These are phyloP conservation scores for Ophiostoma perfectum DNA, from an alignment of 2,329 filamentous ascomycete genomes.

Conservation along the genomic window DNA sequence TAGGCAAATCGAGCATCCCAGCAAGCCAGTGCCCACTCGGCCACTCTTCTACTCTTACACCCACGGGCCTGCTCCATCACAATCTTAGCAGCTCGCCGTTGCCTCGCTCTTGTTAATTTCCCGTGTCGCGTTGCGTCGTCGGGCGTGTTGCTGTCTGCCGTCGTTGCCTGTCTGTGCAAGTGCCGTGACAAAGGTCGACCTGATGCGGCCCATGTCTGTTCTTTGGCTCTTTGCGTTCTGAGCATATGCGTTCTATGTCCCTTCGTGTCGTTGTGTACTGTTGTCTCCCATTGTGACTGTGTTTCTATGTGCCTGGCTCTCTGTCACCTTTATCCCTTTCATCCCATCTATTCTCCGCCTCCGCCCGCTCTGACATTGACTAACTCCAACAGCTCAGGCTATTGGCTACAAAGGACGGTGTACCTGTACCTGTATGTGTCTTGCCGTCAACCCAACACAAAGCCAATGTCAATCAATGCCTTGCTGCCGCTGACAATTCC, in stretches of 20 bases:
- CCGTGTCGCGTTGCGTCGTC: not conserved
- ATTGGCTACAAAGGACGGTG: too few relatives aligned
- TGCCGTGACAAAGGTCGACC: too few relatives aligned
- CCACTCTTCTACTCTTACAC: not conserved
- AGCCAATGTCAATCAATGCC: too few relatives aligned
- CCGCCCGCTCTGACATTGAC: conserved; percentile 1
- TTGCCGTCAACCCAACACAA: too few relatives aligned
- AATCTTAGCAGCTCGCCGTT: conserved; percentile 11
- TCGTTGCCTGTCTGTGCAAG: not conserved
- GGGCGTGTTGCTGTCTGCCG: not conserved
- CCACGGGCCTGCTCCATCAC: conserved; percentile 7
- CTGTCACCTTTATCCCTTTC: not conserved
- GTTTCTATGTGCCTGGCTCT: not conserved
- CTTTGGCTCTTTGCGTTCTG: too few relatives aligned
- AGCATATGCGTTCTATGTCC: too few relatives aligned
- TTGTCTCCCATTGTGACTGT: too few relatives aligned
- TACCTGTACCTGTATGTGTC: too few relatives aligned
- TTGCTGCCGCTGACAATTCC: too few relatives aligned
- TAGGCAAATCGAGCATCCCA: not conserved
- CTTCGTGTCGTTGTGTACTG: too few relatives aligned
- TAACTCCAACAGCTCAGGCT: conserved; percentile 6
- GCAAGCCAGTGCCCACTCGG: not conserved
- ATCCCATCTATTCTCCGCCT: conserved; percentile 4
- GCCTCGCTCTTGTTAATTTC: conserved; percentile 10
- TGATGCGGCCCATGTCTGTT: too few relatives aligned